Conservation (phyloP, 495 filamentous ascomycete genomes). For the Neurospora intermedia region DNA sequence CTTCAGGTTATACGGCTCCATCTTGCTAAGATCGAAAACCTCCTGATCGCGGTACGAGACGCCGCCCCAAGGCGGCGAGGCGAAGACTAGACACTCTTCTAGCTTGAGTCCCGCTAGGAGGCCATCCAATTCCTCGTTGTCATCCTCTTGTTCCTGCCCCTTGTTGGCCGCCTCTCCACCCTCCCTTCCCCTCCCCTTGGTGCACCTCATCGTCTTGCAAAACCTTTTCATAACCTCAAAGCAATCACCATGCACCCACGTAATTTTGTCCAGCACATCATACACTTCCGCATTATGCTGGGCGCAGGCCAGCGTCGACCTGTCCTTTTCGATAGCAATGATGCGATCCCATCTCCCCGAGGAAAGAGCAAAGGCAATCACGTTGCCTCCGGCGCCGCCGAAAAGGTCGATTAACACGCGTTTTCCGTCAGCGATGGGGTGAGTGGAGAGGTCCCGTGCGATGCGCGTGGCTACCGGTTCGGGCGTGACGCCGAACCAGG, state of each 20-base stretch:
- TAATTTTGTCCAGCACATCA: slow-evolving; percentile 63
- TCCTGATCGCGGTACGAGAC: slow-evolving; percentile 65
- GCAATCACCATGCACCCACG: slow-evolving; percentile 74
- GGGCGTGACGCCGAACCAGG: slow-evolving; percentile 94
- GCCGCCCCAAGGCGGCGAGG: slow-evolving; percentile 92
- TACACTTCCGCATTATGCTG: slow-evolving; percentile 89
- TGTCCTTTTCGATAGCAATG: slow-evolving; percentile 79
- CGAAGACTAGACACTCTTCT: slow-evolving; percentile 38
- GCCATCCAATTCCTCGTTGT: slow-evolving; percentile 21
- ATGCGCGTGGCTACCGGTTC: slow-evolving; percentile 79
- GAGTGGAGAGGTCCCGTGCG: slow-evolving; percentile 55
- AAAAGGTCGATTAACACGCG: slow-evolving; percentile 73
- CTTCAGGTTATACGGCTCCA: slow-evolving; percentile 74
- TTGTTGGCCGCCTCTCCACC: neutral
- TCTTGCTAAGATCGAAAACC: slow-evolving; percentile 74
- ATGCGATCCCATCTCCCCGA: slow-evolving; percentile 60
- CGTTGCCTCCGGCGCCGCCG: slow-evolving; percentile 83
- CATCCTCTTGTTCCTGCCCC: neutral
- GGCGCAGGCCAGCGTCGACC: slow-evolving; percentile 67
- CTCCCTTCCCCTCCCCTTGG: neutral
- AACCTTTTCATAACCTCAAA: slow-evolving; percentile 41
- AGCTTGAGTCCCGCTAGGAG: slow-evolving; percentile 44
- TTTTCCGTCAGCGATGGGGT: slow-evolving; percentile 24
- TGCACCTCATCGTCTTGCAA: neutral
- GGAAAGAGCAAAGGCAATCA: slow-evolving; percentile 82